These are phyloP conservation scores for Aspergillus sp. DNA, from an alignment of 2,329 filamentous ascomycete genomes.

Conservation along the genomic window DNA sequence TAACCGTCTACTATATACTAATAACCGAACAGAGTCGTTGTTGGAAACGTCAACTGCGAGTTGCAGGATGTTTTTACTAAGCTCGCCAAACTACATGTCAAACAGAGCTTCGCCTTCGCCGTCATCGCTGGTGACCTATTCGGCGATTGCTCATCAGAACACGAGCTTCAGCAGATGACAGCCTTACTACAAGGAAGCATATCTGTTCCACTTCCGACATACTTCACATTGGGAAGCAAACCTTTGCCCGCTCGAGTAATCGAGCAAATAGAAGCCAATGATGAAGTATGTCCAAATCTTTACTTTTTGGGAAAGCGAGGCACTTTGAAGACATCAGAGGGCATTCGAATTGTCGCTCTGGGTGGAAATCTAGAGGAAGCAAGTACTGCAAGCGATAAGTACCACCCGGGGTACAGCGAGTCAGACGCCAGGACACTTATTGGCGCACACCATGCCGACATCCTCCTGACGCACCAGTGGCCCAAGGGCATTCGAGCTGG, in stretches of 20 bases:
- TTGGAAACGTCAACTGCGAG: constrained; percentile 80
- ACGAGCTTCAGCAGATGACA: constrained; percentile 60
- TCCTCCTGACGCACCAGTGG: constrained; percentile 86
- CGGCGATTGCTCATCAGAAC: constrained; percentile 46
- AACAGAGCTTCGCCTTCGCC: constrained; percentile 84
- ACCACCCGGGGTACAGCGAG: constrained; percentile 73
- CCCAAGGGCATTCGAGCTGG: constrained; percentile 69
- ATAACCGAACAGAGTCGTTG: constrained; percentile 57
- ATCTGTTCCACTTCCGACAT: constrained; percentile 75
- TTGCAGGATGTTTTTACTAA: constrained; percentile 76
- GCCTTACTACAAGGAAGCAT: constrained; percentile 72
- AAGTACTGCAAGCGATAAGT: constrained; percentile 58
- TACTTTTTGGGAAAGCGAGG: constrained; percentile 86
- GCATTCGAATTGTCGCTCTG: constrained; percentile 80
- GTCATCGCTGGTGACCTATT: constrained; percentile 86
- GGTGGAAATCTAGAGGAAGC: constrained; percentile 64
- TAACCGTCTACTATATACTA: constrained; percentile 10
- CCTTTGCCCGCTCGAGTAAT: constrained; percentile 70
- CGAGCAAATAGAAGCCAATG: constrained; percentile 70
- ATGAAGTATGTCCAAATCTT: constrained; percentile 82
- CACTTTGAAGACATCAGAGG: constrained; percentile 84
- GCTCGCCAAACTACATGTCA: constrained; percentile 74
- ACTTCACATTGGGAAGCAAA: constrained; percentile 78
- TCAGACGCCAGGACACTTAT: constrained; percentile 73
- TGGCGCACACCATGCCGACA: constrained; percentile 77